Evolutionary conservation across 2,329 filamentous ascomycete genomes (phyloP).

Genomic region (Geosmithia morbida): DNA sequence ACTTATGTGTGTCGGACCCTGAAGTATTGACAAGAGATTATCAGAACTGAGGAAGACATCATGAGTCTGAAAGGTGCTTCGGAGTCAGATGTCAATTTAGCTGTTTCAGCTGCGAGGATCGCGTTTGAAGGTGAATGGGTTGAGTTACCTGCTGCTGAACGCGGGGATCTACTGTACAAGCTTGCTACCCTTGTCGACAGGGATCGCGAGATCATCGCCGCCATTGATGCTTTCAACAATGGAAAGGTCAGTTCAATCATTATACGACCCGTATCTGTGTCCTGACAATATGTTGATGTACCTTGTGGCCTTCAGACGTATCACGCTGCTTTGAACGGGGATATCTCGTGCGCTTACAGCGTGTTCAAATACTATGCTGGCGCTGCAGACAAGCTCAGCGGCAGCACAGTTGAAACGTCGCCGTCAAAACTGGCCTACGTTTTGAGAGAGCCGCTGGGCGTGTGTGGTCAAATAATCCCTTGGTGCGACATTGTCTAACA

Average conservation of each 20-base stretch:
- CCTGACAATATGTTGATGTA: too few species aligned
- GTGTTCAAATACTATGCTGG: slow-evolving; percentile 53
- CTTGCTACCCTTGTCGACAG: slow-evolving; percentile 57
- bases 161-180: slow-evolving; percentile 55
- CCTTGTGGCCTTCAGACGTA: slow-evolving; percentile 29
- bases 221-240: slow-evolving; percentile 69
- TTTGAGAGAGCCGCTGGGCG: slow-evolving; percentile 52
- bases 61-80: slow-evolving; percentile 9
- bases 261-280: too few species aligned
- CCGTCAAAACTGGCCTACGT: slow-evolving; percentile 54
- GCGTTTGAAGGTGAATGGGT: slow-evolving; percentile 28
- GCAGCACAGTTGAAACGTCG: slow-evolving; percentile 51
- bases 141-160: slow-evolving; percentile 41
- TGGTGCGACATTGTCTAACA: slow-evolving; percentile 24
- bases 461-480: slow-evolving; percentile 54
- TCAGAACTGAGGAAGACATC: slow-evolving; percentile 7
- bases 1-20: background rate
- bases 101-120: slow-evolving; percentile 33
- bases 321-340: slow-evolving; percentile 48
- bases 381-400: slow-evolving; percentile 57
- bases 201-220: slow-evolving; percentile 34
- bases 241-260: slow-evolving; percentile 22
- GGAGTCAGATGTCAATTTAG: slow-evolving; percentile 11
- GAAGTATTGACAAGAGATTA: too few species aligned
- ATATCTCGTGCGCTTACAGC: slow-evolving; percentile 30